Percentiles rank a stretch among this genome's conserved stretches.
These are phyloP conservation scores for Thalassiosira livingstoniorum DNA, from an alignment of 352 stramenopile species.

Conservation along the genomic window DNA sequence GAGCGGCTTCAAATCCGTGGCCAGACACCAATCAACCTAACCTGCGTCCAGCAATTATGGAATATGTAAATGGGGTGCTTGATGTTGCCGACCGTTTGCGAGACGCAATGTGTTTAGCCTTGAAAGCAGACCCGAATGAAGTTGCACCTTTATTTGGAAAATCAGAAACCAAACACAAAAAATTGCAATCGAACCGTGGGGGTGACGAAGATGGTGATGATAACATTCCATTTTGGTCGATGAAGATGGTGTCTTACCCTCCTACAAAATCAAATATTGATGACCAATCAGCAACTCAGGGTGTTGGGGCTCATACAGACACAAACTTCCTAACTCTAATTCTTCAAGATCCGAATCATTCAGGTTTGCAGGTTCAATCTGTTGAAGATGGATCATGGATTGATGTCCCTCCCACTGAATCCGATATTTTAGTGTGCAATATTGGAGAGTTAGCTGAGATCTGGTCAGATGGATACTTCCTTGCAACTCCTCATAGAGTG, in stretches of 20 bases:
- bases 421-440: slow-evolving; percentile 76
- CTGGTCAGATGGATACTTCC: slow-evolving; percentile 70
- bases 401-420: slow-evolving; percentile 62
- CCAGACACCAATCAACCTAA: slow-evolving; percentile 63
- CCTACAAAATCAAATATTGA: slow-evolving; percentile 1
- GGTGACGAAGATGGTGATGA: slow-evolving; percentile 14
- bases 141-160: slow-evolving; percentile 56
- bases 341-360: slow-evolving; percentile 60
- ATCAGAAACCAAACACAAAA: background rate
- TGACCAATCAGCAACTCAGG: slow-evolving; percentile 21
- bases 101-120: slow-evolving; percentile 70
- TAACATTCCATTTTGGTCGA: slow-evolving; percentile 73
- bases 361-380: slow-evolving; percentile 70
- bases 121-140: slow-evolving; percentile 64
- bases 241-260: slow-evolving; percentile 82
- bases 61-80: slow-evolving; percentile 62
- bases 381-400: slow-evolving; percentile 74
- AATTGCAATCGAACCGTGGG: background rate
- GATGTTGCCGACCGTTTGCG: slow-evolving; percentile 61
- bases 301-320: slow-evolving; percentile 78
- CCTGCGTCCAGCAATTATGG: slow-evolving; percentile 47
- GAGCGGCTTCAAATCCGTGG: slow-evolving; percentile 69
- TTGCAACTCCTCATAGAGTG: slow-evolving; percentile 78
- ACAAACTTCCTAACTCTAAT: slow-evolving; percentile 81
- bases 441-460: slow-evolving; percentile 78